Evolutionary conservation across 2,329 filamentous ascomycete genomes (phyloP).

Genomic region (Plenodomus lindquistii): DNA sequence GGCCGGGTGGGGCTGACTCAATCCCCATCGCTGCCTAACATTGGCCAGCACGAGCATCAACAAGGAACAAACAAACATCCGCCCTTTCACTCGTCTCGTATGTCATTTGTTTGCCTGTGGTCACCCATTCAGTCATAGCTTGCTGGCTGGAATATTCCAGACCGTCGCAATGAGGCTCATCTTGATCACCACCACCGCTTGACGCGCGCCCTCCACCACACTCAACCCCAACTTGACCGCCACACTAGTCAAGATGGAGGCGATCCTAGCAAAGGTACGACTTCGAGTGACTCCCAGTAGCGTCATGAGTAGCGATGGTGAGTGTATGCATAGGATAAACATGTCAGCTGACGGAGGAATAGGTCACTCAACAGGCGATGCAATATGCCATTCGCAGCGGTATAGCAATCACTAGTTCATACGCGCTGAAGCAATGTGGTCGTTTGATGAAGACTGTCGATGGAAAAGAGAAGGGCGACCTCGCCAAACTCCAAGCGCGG

Average conservation of each 20-base stretch:
- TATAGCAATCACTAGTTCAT: conserved; percentile 80
- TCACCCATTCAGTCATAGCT: not conserved
- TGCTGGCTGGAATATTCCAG: not conserved
- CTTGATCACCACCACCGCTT: not conserved
- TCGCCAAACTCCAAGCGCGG: conserved; percentile 71
- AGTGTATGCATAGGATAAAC: not conserved
- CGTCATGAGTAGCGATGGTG: not conserved
- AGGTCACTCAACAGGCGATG: conserved; percentile 78
- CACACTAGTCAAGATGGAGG: conserved; percentile 66
- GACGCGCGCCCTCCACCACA: conserved; percentile 1
- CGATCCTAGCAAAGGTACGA: conserved; percentile 62
- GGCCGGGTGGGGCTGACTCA: conserved; percentile 21
- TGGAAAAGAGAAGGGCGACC: conserved; percentile 70
- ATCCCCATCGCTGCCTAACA: conserved; percentile 26
- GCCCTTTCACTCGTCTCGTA: conserved; percentile 2
- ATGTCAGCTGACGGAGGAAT: not conserved
- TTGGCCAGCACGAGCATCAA: conserved; percentile 23
- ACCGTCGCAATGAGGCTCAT: not conserved
- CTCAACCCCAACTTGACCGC: conserved; percentile 1
- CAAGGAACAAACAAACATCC: conserved; percentile 10
- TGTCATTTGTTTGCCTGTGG: not conserved
- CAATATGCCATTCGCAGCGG: conserved; percentile 89
- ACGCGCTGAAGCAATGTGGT: conserved; percentile 81
- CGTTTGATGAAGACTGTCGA: conserved; percentile 74
- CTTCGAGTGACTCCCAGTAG: conserved; percentile 4